Conservation (phyloP, 169 alveolate genomes). For the Eimeria falciformis region DNA sequence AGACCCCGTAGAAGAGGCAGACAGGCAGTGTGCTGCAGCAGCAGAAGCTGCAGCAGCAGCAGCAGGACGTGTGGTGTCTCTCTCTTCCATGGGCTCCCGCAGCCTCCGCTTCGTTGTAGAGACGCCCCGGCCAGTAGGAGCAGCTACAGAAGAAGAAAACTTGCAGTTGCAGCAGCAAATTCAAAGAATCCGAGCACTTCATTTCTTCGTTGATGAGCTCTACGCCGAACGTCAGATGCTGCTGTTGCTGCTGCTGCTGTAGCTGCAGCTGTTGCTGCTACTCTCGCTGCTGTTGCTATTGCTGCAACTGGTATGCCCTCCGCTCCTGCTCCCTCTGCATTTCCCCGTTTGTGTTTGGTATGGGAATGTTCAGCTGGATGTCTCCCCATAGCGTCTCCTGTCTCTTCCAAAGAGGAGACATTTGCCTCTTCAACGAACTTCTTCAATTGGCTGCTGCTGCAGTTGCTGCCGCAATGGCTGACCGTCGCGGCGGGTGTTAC, state of each 20-base stretch:
- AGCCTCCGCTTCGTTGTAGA: constrained; percentile 8
- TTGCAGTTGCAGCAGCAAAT: background rate
- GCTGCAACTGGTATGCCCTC: background rate
- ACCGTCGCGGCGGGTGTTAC: background rate
- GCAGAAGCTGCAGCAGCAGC: background rate
- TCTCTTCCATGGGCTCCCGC: background rate
- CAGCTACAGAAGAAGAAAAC: background rate
- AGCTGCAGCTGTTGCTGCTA: constrained; percentile 16
- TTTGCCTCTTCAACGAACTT: background rate
- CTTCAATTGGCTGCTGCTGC: background rate
- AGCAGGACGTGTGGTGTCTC: background rate
- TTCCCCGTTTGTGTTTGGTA: background rate
- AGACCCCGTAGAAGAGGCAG: constrained; percentile 6
- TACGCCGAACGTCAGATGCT: constrained; percentile 23
- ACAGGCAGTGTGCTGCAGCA: background rate
- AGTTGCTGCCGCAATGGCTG: background rate
- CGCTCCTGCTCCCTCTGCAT: background rate
- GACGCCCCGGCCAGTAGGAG: background rate
- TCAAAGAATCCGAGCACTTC: background rate
- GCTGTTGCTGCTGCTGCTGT: constrained; percentile 56
- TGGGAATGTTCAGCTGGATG: background rate
- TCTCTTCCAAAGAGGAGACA: background rate
- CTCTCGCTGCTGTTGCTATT: background rate
- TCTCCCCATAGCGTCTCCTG: constrained; percentile 14
- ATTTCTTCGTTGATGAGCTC: background rate